These are phyloP conservation scores for Entonaema liquescens DNA, from an alignment of 495 filamentous ascomycete species.

Conservation along the genomic window DNA sequence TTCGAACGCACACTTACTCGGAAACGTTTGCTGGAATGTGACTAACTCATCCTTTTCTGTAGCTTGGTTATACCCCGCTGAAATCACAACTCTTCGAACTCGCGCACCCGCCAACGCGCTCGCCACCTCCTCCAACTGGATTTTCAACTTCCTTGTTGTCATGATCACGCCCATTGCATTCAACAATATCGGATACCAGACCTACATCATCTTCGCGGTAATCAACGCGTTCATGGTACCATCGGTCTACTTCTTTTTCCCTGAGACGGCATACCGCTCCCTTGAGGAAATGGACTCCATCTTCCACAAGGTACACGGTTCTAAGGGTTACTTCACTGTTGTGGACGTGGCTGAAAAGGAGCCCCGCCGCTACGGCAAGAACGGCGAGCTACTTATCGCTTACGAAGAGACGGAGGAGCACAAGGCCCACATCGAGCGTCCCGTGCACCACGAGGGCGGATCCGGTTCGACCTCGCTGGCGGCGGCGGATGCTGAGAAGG, in stretches of 20 bases:
- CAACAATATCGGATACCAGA: constrained; percentile 70
- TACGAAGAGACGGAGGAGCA: constrained; percentile 60
- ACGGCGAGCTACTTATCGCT: constrained; percentile 71
- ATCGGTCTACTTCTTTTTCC: constrained; percentile 77
- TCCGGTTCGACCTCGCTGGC: constrained; percentile 20
- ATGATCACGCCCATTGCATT: constrained; percentile 77
- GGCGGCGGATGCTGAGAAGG: constrained; percentile 38
- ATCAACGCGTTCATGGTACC: constrained; percentile 78
- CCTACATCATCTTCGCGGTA: constrained; percentile 82
- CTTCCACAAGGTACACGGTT: constrained; percentile 67
- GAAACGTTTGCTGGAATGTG: constrained; percentile 15
- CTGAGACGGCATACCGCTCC: constrained; percentile 76
- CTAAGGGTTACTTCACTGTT: constrained; percentile 63
- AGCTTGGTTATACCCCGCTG: constrained; percentile 72
- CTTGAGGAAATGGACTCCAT: constrained; percentile 81
- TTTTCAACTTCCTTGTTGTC: constrained; percentile 60
- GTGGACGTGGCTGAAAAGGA: constrained; percentile 67
- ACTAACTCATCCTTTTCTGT: background rate
- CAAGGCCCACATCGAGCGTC: constrained; percentile 30
- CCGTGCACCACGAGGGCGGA: constrained; percentile 19
- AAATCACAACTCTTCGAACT: constrained; percentile 76
- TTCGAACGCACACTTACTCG: background rate
- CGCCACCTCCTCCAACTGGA: constrained; percentile 71
- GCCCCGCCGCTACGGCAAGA: constrained; percentile 74
- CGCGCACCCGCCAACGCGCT: constrained; percentile 78